Evolutionary conservation across 768 basidiomycete species (phyloP).

Genomic region (Serendipita vermifera): DNA sequence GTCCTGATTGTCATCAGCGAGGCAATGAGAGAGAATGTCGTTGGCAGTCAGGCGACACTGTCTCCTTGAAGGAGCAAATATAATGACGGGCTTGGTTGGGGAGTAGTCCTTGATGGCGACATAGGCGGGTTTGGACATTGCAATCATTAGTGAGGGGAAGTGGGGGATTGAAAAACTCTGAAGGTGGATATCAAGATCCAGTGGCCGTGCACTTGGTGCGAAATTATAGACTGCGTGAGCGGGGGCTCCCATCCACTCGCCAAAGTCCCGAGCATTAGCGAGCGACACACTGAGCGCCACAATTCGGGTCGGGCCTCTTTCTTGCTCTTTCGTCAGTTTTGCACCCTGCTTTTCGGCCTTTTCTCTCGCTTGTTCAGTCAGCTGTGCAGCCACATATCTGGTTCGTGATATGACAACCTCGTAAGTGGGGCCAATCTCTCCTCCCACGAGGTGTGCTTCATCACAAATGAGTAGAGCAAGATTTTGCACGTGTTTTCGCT

Average conservation of each 20-base stretch:
- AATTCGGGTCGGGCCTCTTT: constrained; percentile 87
- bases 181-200: constrained; percentile 94
- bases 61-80: constrained; percentile 85
- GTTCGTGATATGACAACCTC: constrained; percentile 93
- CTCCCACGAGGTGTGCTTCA: constrained; percentile 88
- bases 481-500: constrained; percentile 90
- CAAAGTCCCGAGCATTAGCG: constrained; percentile 88
- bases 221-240: constrained; percentile 97
- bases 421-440: constrained; percentile 90
- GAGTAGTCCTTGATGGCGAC: constrained; percentile 84
- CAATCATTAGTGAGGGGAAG: constrained; percentile 95
- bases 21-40: constrained; percentile 77
- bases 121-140: constrained; percentile 98
- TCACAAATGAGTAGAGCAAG: constrained; percentile 89
- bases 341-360: too few species aligned
- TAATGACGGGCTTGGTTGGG: constrained; percentile 69
- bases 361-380: too few species aligned
- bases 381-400: constrained; percentile 90
- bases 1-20: constrained; percentile 71
- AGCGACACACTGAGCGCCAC: constrained; percentile 92
- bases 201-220: constrained; percentile 86
- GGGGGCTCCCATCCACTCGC: constrained; percentile 94
- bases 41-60: constrained; percentile 92
- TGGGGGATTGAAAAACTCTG: constrained; percentile 96
- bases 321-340: constrained; percentile 80